Evolutionary conservation across 2,329 filamentous ascomycete species (phyloP).

Genomic region (Cryphonectria japonica): DNA sequence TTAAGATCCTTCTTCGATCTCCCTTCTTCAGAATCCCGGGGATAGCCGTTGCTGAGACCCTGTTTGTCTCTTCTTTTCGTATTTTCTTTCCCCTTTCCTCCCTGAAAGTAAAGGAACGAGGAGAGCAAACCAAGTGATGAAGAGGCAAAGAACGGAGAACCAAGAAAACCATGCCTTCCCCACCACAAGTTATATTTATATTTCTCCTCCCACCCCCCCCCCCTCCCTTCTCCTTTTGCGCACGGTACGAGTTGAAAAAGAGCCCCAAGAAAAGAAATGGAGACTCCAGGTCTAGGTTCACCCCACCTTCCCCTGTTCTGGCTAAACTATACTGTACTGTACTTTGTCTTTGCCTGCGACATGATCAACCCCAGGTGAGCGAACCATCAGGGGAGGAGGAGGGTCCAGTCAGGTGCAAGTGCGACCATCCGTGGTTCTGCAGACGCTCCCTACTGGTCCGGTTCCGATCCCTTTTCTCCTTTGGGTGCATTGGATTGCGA

Average conservation of each 20-base stretch:
- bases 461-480: not conserved
- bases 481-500: not conserved
- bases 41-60: not conserved
- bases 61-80: not conserved
- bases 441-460: slow-evolving; percentile 7
- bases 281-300: not conserved
- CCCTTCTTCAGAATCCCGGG: not conserved
- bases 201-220: not conserved
- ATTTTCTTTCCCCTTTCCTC: not conserved
- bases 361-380: not conserved
- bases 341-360: not conserved
- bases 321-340: not conserved
- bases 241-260: not conserved
- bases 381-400: not conserved
- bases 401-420: slow-evolving; percentile 9
- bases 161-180: not conserved
- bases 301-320: not conserved
- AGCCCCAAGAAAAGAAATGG: not conserved
- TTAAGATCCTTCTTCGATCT: too few relatives aligned
- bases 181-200: not conserved
- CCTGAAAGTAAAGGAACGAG: slow-evolving; percentile 1
- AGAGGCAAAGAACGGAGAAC: not conserved
- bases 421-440: slow-evolving; percentile 6
- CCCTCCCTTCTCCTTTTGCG: too few relatives aligned
- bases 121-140: not conserved